Evolutionary conservation across 2,329 filamentous ascomycete genomes (phyloP), one percentile per base, ranked within the genome.

Genomic region (Colletotrichum sp.): DNA sequence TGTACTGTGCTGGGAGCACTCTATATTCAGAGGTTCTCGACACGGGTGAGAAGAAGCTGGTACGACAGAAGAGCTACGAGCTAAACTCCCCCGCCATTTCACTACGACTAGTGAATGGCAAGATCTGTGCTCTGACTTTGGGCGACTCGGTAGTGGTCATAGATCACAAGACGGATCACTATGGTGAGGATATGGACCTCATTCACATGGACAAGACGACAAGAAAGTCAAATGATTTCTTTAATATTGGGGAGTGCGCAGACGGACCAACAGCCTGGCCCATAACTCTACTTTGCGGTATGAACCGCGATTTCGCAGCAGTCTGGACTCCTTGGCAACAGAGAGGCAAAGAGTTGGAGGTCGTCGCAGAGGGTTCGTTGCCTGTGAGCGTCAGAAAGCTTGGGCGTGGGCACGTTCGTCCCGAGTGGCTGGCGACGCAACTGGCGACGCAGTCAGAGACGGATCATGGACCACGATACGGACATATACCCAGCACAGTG

Each of bases 21-120:
- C 81, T 96, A 2, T 87, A 90, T 67, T 93, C 90, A 86, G 88
- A 91, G 52, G 83, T 87, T 22, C 86, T 93, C 4, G 88, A 92
- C 71, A 76, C 85, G 3, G 79, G 78, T 5, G 86, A 90, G 36
- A 91, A 88, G 80, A 90, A 86, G 74, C 84, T 93, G 59, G 88
- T 84, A 71, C 81, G 84, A 7, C 82, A 86, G 72, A 89, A 87
- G 57, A 82, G 84, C 34, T 87, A 88, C 73, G 82, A 86, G 16
- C 82, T 93, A 6, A 87, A 87, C 36, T 93, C 91, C 2, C 86
- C 88, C 1, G 91, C 90, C 5, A 87, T 85, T 1, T 86, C 86
- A 57, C 83, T 93, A 68, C 82, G 84, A 27, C 85, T 91, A 16
- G 84, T 86, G 25, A 84, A 88, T 44, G 85, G 86, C 57, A 88